phyloP scores from a whole-genome alignment of 306 rosid genomes.

The Glycine soja region DNA sequence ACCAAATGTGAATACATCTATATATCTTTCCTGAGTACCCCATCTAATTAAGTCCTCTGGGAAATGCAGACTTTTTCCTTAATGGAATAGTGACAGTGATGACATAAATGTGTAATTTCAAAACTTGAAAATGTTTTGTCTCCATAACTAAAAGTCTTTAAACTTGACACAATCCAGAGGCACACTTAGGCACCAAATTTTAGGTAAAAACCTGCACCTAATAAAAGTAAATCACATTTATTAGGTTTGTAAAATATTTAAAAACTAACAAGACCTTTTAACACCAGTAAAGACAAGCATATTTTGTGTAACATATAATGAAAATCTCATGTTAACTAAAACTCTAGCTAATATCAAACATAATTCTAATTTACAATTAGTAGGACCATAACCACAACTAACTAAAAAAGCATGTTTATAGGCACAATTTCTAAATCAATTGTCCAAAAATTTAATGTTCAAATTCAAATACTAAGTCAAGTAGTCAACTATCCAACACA shows the following conservation, averaged over 20 bases:
- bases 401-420: neutral
- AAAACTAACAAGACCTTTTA: slow-evolving; percentile 5
- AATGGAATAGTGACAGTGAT: neutral
- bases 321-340: slow-evolving; percentile 6
- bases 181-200: slow-evolving; percentile 10
- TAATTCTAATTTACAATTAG: neutral
- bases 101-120: slow-evolving; percentile 2
- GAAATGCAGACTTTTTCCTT: neutral
- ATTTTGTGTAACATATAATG: neutral
- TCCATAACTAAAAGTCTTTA: neutral
- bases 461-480: neutral
- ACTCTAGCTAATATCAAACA: neutral
- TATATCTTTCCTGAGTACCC: slow-evolving; percentile 13
- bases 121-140: slow-evolving; percentile 11
- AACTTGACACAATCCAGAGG: neutral
- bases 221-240: neutral
- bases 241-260: slow-evolving; percentile 12
- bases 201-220: neutral
- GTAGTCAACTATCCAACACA: neutral
- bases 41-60: slow-evolving; percentile 13
- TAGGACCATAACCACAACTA: neutral
- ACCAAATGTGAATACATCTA: neutral
- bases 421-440: neutral
- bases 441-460: neutral
- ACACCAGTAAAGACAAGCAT: neutral